Evolutionary conservation across 2,329 filamentous ascomycete species (phyloP), one percentile per base, ranked within the genome.

Genomic region (Curvularia lunata): DNA sequence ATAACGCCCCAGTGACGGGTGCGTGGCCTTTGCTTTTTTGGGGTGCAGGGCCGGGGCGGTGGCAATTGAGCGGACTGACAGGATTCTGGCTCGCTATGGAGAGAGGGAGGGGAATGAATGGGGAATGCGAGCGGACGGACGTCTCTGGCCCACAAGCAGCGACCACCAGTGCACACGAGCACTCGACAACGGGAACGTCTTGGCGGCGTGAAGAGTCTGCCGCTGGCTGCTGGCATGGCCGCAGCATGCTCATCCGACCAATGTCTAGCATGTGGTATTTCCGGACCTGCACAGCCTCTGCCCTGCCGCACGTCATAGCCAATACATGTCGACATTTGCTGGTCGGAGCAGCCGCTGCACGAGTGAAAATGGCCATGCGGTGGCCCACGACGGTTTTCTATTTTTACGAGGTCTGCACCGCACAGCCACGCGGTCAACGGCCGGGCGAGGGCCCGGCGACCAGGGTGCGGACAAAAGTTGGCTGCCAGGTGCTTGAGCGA

Each of bases 341-440:
- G 48, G 10, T 55, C 49, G 34, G 48, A 41, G 47, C 47, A 55
- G 53, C 53, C 41, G 30, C 53, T 43, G 47, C 40, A 52, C 23
- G 12, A 19, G 32, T 40, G 28, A 38, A 45, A 38, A 42, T 38
- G 46, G 25, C 47, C 48, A 40, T 51, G 30, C 52, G 34, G 47
- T 55, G 40, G 53, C 48, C 53, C 40, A 52, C 40, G 8, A 46
- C 4, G 7, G 25, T 51, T 6, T 30, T 30, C 53, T 55, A 55
- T 55, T 55, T 55, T 55, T 55, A 55, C 53, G 21, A 27, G 18
- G 13, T 19, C 30, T 46, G 53, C 53, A 30, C 27, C 2, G 27
- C 27, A 51, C 53, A 55, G 53, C 53, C 53, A 55, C 53, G 53
- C 40, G 12, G 34, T 16, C 34, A 37, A 37, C 47, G 53, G 25